Evolutionary conservation across 768 basidiomycete genomes (phyloP).

Genomic region (Hericium rajendrae): DNA sequence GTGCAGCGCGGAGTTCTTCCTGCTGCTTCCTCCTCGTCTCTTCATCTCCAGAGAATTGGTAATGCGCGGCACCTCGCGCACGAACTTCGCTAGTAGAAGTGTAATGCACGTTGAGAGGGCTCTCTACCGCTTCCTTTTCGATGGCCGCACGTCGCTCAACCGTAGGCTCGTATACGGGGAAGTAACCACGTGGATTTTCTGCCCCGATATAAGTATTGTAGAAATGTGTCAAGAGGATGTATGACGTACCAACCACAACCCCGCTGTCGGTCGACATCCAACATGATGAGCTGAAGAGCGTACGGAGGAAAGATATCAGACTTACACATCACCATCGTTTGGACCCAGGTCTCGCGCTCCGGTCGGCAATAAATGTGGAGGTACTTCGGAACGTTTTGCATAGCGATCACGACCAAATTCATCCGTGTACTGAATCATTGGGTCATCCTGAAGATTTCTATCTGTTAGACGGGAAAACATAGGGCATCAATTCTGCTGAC

Average conservation of each 20-base stretch:
- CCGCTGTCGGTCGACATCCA: constrained; percentile 3
- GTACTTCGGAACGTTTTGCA: constrained; percentile 64
- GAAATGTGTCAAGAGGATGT: neutral
- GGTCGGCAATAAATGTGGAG: constrained; percentile 45
- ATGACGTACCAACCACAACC: constrained; percentile 10
- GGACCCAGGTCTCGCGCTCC: neutral
- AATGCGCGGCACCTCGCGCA: constrained; percentile 83
- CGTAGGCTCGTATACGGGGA: constrained; percentile 82
- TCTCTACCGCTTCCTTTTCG: constrained; percentile 60
- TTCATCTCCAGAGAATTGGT: constrained; percentile 85
- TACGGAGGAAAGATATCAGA: constrained; percentile 1
- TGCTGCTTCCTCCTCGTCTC: constrained; percentile 69
- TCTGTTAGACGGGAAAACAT: neutral
- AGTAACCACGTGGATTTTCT: constrained; percentile 80
- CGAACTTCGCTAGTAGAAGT: constrained; percentile 78
- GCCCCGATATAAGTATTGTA: neutral
- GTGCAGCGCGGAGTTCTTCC: constrained; percentile 62
- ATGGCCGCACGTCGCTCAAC: constrained; percentile 72
- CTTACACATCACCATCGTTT: constrained; percentile 22
- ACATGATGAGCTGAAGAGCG: neutral
- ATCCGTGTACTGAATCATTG: constrained; percentile 77
- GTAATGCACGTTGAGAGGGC: constrained; percentile 70
- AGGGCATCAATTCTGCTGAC: constrained; percentile 19
- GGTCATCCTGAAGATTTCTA: constrained; percentile 44
- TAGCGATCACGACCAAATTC: constrained; percentile 77